Conservation (phyloP, 495 filamentous ascomycete species). For the Bacidia gigantensis region DNA sequence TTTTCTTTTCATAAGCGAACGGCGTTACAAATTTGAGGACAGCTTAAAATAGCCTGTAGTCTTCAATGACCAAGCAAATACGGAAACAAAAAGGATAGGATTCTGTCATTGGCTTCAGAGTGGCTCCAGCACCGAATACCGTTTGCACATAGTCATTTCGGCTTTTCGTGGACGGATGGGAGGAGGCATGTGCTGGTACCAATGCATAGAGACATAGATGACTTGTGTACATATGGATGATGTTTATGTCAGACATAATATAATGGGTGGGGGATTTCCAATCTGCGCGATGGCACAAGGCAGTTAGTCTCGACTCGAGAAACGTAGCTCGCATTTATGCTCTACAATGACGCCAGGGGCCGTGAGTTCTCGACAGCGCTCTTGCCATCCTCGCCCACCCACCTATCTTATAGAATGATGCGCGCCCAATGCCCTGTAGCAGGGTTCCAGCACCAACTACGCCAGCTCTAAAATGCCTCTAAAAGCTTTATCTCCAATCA, state of each 20-base stretch:
- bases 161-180: slow-evolving; percentile 4
- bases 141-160: slow-evolving; percentile 8
- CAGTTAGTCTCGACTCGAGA: no score
- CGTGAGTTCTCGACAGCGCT: no score
- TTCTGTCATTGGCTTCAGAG: neutral
- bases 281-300: no score
- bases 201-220: slow-evolving; percentile 5
- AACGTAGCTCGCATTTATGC: no score
- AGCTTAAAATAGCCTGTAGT: neutral
- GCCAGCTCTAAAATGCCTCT: neutral
- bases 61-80: neutral
- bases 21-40: slow-evolving; percentile 1
- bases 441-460: neutral
- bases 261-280: no score
- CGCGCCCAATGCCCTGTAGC: neutral
- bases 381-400: no score
- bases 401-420: no score
- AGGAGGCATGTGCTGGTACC: neutral
- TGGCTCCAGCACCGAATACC: neutral
- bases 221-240: slow-evolving; percentile 8
- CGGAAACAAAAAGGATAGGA: neutral
- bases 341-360: no score
- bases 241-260: neutral
- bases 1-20: neutral
- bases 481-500: neutral